Base-by-base conservation (phyloP, 331 rosid species). In the Rosa hybrid region DNA sequence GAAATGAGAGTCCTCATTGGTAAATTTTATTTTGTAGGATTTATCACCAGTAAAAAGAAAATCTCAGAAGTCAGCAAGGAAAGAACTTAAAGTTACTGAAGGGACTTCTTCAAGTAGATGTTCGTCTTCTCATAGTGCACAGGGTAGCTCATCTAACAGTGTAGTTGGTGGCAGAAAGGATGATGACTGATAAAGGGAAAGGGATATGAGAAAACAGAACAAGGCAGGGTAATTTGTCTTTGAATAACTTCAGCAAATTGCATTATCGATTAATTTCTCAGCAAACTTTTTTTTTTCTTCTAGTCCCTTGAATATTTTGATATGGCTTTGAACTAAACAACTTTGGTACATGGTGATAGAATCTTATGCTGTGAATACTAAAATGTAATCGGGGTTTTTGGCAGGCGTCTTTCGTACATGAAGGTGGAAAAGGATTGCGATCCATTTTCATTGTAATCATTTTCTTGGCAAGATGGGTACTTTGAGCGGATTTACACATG, bases 101-200 rank as follows among this genome's bases (percentile, higher is more conserved):
- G 92, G 76, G 77, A 91, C 90, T 84, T 92, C 92, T 45, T 89
- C 92, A 70, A 90, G 94, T 73, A 84, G 92, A 90, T 90, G 90
- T 56, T 88, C 93, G 83, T 92, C 94, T 3, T 84, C 97, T 51
- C 86, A 81, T 63, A 90, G 94, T 12, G 79, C 86, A 75, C 94
- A 91, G 79, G 94, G 86, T 81, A 92, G 97, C 89, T 90, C 97
- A 46, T 91, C 91, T 41, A 87, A 88, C 79, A 87, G 91, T 54
- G 84, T 83, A 64, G 86, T 59, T 38, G 89, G 87, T 49, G 88
- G 89, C 83, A 78, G 83, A 83, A 88, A 82, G 83, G 77, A 82
- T 60, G 76, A 71, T 72, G 92, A 87, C 76, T 87, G 89, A 92
- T 27, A 82, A 87, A 42, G 76, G 63, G 64, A 57, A 39, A 73